These are phyloP conservation scores for Henningerozyma blattae DNA, from an alignment of 805 yeast species.

Conservation along the genomic window DNA sequence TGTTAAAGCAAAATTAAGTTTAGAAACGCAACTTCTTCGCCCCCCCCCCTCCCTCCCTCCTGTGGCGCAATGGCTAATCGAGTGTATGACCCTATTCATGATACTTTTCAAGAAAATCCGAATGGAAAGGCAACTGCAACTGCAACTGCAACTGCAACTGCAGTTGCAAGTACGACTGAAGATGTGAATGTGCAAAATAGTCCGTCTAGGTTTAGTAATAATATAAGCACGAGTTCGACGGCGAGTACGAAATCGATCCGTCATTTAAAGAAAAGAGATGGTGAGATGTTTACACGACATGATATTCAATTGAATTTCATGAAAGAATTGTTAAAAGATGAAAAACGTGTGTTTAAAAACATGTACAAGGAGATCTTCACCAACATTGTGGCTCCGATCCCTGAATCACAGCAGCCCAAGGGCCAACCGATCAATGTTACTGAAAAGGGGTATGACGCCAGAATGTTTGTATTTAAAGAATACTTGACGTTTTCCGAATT, in stretches of 20 bases:
- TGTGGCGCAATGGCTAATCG: conserved; percentile 16
- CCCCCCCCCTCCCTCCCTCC: too few relatives aligned
- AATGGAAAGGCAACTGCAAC: background rate
- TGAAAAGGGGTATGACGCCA: conserved; percentile 27
- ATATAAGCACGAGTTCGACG: background rate
- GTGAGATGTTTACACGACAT: conserved; percentile 80
- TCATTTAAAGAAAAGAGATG: conserved; percentile 78
- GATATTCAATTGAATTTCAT: conserved; percentile 83
- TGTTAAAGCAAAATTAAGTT: too few relatives aligned
- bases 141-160: background rate
- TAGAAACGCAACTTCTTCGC: too few relatives aligned
- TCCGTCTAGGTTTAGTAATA: background rate
- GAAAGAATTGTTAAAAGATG: conserved; percentile 49
- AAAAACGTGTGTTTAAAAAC: conserved; percentile 55
- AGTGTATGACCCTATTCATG: conserved; percentile 27
- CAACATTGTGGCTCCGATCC: conserved; percentile 20
- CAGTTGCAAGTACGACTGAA: conserved; percentile 1
- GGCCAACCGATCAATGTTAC: conserved; percentile 23
- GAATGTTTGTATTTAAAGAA: conserved; percentile 26
- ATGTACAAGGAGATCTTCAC: conserved; percentile 35
- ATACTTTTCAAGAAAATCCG: conserved; percentile 15
- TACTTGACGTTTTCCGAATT: conserved; percentile 71
- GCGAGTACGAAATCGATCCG: conserved; percentile 18
- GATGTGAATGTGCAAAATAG: too few relatives aligned
- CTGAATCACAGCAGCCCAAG: conserved; percentile 23